phyloP scores from a whole-genome alignment of 2,329 filamentous ascomycete genomes.

The Monilinia aucupariae region DNA sequence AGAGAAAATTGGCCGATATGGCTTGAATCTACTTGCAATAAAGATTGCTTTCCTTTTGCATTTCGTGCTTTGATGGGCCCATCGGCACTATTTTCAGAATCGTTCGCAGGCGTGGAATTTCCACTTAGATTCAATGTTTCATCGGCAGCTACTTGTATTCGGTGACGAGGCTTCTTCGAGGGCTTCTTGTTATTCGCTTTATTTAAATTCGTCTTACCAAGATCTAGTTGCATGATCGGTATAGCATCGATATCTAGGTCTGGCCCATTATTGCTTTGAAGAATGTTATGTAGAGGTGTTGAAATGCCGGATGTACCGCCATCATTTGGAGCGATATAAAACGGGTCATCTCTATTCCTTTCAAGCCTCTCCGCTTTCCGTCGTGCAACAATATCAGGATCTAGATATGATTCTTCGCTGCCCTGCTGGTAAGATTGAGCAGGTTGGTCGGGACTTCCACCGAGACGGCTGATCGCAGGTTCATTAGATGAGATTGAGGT shows the following conservation, averaged over 20 bases:
- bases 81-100: constrained; percentile 50
- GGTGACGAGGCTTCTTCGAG: constrained; percentile 46
- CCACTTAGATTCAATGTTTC: constrained; percentile 60
- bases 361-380: constrained; percentile 73
- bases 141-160: constrained; percentile 64
- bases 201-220: constrained; percentile 47
- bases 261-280: constrained; percentile 65
- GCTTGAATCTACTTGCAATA: constrained; percentile 84
- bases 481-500: constrained; percentile 43
- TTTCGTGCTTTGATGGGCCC: constrained; percentile 45
- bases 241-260: constrained; percentile 90
- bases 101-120: constrained; percentile 44
- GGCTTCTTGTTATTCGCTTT: constrained; percentile 35
- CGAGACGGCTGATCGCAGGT: constrained; percentile 51
- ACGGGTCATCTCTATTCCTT: constrained; percentile 86
- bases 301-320: constrained; percentile 54
- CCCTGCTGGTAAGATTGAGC: constrained; percentile 53
- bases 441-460: constrained; percentile 43
- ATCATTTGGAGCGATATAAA: constrained; percentile 67
- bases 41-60: constrained; percentile 50
- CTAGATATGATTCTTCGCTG: constrained; percentile 60
- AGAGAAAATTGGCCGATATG: constrained; percentile 69
- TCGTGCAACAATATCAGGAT: constrained; percentile 67
- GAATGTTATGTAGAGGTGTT: constrained; percentile 74
- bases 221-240: constrained; percentile 86